Base-by-base conservation (phyloP, 75 land plant genomes). In the Isoetes taiwanensis region DNA sequence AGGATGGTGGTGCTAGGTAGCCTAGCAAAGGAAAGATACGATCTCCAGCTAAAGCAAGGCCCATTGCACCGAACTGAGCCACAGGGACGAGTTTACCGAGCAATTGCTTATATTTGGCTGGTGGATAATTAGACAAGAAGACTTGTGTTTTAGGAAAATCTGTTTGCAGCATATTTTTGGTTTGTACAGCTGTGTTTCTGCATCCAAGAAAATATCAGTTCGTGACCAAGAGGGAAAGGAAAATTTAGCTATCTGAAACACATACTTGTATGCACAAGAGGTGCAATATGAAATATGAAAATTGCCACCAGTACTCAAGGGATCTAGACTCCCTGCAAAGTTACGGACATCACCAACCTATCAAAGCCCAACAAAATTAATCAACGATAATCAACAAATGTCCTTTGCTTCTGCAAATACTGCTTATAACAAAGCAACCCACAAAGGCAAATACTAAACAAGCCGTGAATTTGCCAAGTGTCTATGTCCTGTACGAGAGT, bases 11-110 rank as follows among this genome's bases (percentile, higher is more conserved):
- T 1, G 63, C 55, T 29, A 69, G 48, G 25, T 67, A 64, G 40
- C 90, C 90, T 56, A 85, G 50, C 39, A 68, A 72, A 2, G 90
- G 90, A 34, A 85, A 85, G 17, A 85, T 85, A 5, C 79, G 86
- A 16, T 85, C 90, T 1, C 90, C 90, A 9, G 71, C 86, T 54
- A 72, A 54, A 6, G 79, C 42, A 32, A 79, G 33, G 14, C 57
- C 82, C 25, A 85, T 65, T 27, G 71, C 41, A 33, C 87, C 83
- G 11, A 79, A 10, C 55, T 85, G 90, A 27, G 72, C 42, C 42
- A 69, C 72, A 0, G 90, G 80, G 0, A 85, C 70, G 2, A 72
- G 48, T 65, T 82, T 85, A 60, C 76, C 65, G n/a, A 85, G 58
- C 17, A 85, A 17, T 21, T 83, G 86, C 67, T 85, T 85, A 31